Conservation (phyloP, 352 stramenopile genomes). For the Globisporangium emineosum region DNA sequence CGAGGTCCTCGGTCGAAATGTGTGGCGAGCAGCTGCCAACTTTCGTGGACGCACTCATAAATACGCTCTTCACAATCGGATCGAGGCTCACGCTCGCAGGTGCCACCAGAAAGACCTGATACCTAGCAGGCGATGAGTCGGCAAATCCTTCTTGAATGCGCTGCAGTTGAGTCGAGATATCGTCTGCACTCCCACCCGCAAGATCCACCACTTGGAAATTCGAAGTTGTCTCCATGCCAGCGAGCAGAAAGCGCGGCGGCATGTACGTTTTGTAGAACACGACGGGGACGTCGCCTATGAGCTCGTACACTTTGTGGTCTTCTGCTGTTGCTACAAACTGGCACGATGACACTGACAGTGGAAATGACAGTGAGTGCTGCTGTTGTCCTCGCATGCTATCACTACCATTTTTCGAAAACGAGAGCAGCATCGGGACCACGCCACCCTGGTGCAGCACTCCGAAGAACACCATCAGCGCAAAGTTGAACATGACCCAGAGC, state of each 20-base stretch:
- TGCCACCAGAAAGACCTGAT: slow-evolving; percentile 32
- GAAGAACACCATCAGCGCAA: slow-evolving; percentile 53
- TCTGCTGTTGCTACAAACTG: slow-evolving; percentile 17
- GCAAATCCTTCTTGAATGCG: neutral
- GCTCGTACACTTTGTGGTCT: neutral
- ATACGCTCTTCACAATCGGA: slow-evolving; percentile 16
- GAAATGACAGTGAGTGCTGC: neutral
- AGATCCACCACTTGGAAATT: slow-evolving; percentile 56
- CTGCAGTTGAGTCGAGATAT: slow-evolving; percentile 12
- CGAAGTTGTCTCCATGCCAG: slow-evolving; percentile 16
- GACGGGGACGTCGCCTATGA: slow-evolving; percentile 26
- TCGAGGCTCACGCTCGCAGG: slow-evolving; percentile 42
- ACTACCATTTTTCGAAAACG: slow-evolving; percentile 23
- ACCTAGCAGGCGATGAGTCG: neutral
- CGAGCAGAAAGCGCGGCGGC: slow-evolving; percentile 73
- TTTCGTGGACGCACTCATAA: slow-evolving; percentile 6
- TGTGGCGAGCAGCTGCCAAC: slow-evolving; percentile 53
- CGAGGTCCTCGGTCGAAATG: slow-evolving; percentile 57
- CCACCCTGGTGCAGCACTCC: slow-evolving; percentile 72
- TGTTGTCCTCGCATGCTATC: neutral
- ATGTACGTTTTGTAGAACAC: slow-evolving; percentile 82
- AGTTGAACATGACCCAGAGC: slow-evolving; percentile 59
- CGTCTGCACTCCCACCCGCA: slow-evolving; percentile 22
- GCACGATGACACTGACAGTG: slow-evolving; percentile 21
- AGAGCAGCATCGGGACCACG: slow-evolving; percentile 55